Evolutionary conservation across 306 rosid species (phyloP), one percentile per base, ranked within the genome.

Genomic region (Senna siamea): DNA sequence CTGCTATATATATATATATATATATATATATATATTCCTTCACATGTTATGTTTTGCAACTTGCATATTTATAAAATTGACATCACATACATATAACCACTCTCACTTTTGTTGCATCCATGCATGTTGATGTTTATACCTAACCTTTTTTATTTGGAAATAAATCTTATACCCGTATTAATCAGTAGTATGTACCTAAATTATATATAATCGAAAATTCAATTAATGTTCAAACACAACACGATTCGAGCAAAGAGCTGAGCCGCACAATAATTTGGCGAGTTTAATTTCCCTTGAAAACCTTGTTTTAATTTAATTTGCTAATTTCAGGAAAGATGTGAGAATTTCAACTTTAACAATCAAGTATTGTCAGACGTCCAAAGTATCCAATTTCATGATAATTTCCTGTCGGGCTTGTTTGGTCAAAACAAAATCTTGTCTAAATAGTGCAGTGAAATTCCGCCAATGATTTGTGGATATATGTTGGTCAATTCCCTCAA

Each of bases 391-490:
- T 48, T 61, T 12, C 10, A 13, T 23, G 14, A 57, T 32, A 0
- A 5, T 30, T 37, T 22, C 32, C 40, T 2, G 38, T 58, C 48
- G 14, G 7, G 54, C 11, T 40, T 52, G 66, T 53, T 60, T 26
- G 77, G 72, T 71, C 81, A 78, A 77, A 59, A 59, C 60, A 20
- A 40, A 13, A 68, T 20, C 34, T 5, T 58, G 38, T 7, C 12
- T 46, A 7, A 22, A 15, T 13, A 35, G 32, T 7, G 20, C 15
- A n/a, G 41, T 58, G 64, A 69, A 52, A 59, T 69, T 76, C 37
- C 70, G 70, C 47, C 5, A 38, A 69, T 69, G 62, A 57, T 76
- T 28, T 73, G 40, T 47, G 9, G 37, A 22, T 48, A 41, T 41
- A 41, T 12, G 14, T 12, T 14, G 51, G n/a, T n/a, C n/a, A n/a